Evolutionary conservation across 495 filamentous ascomycete genomes (phyloP), one percentile per base, ranked within the genome.

Genomic region (Aspergillus steynii): DNA sequence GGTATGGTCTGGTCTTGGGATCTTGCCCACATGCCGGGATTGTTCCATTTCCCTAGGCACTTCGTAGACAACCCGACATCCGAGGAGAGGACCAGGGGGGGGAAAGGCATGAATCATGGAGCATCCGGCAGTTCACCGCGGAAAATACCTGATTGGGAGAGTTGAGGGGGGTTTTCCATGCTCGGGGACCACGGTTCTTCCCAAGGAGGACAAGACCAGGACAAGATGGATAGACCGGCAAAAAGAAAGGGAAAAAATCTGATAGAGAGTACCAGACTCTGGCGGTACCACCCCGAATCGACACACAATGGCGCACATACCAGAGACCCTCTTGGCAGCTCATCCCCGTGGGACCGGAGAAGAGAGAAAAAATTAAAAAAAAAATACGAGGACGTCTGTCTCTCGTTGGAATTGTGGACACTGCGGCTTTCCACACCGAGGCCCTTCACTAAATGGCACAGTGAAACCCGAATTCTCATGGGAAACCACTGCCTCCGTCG

Each of bases 401-500:
- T 42, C 9, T 14, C 37, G 12, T 10, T 42, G 37, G 7, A 12
- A 14, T 42, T 42, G 37, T 42, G 37, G 37, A 10, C 37, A 42
- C 37, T 42, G 37, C 37, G 9, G 37, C 4, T 42, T 42, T 15
- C 12, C 37, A 42, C 37, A 42, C 9, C 37, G 9, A 15, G 9
- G 37, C 12, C 37, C 37, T 42, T 42, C 12, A 42, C 37, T 42
- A 14, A 12, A 3, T 3, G 3, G 37, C 1, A 42, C 1, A 42
- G 9, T 42, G 37, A 42, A 42, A 3, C 3, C 9, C 3, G 37
- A 14, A 42, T 15, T 42, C n/a, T 50, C 26, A 50, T 6, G 29
- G 27, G 29, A 54, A 20, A 42, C 37, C 26, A 61, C 56, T 46
- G 37, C 50, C 54, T 53, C 49, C 49, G 63, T 57, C 63, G 66